Conservation (phyloP, 1,284 basidiomycete species). For the Ganoderma leucocontextum region DNA sequence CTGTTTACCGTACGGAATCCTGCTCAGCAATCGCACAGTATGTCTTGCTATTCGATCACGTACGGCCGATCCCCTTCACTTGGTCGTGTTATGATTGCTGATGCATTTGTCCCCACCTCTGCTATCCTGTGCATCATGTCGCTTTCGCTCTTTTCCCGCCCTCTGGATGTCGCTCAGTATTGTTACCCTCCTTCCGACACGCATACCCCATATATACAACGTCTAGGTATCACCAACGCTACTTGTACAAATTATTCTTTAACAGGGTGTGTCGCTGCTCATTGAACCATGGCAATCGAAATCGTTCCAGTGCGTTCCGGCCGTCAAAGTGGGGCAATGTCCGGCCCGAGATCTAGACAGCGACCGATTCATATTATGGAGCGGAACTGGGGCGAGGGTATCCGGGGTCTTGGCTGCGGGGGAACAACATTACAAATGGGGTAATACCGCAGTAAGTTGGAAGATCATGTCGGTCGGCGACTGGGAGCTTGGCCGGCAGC, state of each 20-base stretch:
- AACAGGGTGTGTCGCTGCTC: constrained; percentile 24
- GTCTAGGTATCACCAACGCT: constrained; percentile 31
- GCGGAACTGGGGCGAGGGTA: no score
- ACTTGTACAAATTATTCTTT: constrained; percentile 35
- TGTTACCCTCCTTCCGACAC: constrained; percentile 34
- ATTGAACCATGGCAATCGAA: constrained; percentile 6
- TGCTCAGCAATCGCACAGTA: constrained; percentile 23
- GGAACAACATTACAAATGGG: no score
- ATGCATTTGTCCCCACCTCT: not conserved
- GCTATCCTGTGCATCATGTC: not conserved
- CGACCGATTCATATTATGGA: no score
- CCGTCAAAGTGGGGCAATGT: no score
- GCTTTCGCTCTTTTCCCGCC: not conserved
- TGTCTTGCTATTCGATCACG: constrained; percentile 29
- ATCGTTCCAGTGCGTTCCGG: no score
- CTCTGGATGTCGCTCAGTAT: constrained; percentile 23
- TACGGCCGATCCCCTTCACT: constrained; percentile 17
- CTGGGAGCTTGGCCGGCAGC: no score
- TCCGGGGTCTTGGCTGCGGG: no score
- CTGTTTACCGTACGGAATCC: not conserved
- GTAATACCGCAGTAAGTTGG: no score
- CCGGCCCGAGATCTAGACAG: no score
- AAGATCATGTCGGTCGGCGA: no score
- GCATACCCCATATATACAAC: constrained; percentile 35
- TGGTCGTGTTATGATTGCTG: constrained; percentile 5